Conservation (phyloP, 2,329 filamentous ascomycete species). For the Venturia oleaginea region DNA sequence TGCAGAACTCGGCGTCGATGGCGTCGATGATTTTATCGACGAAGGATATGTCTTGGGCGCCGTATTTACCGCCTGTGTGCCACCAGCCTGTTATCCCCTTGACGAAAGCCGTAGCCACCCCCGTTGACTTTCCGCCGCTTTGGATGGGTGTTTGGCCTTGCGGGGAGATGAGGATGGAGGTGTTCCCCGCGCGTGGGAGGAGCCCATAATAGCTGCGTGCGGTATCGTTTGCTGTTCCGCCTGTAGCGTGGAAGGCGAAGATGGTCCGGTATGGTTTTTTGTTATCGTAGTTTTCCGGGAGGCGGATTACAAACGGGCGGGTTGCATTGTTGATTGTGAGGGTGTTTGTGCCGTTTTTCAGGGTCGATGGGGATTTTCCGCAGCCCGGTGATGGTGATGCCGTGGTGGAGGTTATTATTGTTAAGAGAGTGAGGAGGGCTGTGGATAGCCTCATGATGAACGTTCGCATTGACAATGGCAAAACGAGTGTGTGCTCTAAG, state of each 20-base stretch:
- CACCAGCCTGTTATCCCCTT: neutral
- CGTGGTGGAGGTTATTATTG: neutral
- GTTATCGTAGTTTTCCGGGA: neutral
- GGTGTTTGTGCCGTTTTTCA: neutral
- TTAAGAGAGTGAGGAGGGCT: neutral
- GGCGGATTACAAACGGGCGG: neutral
- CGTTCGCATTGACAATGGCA: neutral
- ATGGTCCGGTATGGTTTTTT: neutral
- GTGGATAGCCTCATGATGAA: neutral
- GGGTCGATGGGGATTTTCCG: neutral
- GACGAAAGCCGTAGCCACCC: neutral
- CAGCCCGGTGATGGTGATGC: neutral
- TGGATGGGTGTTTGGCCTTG: neutral
- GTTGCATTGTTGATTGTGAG: neutral
- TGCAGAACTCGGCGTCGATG: neutral
- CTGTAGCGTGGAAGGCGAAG: neutral
- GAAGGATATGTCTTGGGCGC: neutral
- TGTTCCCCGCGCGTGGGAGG: neutral
- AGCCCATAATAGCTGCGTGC: neutral
- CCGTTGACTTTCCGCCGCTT: neutral
- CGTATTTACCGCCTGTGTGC: neutral
- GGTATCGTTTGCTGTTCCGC: neutral
- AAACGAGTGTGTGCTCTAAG: neutral
- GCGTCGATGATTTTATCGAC: neutral
- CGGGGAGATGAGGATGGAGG: neutral